Evolutionary conservation across 345 rosid genomes (phyloP).

Genomic region (Mallotus nudiflorus): DNA sequence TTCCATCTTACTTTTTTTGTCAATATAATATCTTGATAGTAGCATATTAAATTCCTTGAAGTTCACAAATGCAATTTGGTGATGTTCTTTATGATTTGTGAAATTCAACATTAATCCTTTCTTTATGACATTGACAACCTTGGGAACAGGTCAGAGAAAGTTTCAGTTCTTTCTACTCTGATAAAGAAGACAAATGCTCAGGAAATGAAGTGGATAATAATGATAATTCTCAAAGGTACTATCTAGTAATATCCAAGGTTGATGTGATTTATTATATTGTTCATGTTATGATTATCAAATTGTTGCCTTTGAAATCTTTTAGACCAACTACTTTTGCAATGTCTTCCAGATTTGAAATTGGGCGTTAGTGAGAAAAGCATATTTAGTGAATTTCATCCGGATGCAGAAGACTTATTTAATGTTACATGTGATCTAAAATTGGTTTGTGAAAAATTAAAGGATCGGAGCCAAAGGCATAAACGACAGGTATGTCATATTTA

Average conservation of each 20-base stretch:
- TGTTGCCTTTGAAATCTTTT: background rate
- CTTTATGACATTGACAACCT: background rate
- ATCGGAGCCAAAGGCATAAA: slow-evolving; percentile 80
- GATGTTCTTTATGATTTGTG: background rate
- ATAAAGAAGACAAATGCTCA: slow-evolving; percentile 92
- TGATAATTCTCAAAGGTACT: slow-evolving; percentile 87
- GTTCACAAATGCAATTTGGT: background rate
- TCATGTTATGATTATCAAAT: background rate
- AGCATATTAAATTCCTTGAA: background rate
- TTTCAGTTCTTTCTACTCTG: slow-evolving; percentile 60
- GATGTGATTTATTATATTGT: background rate
- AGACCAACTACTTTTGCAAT: slow-evolving; percentile 14
- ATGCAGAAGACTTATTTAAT: slow-evolving; percentile 94
- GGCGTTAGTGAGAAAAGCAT: slow-evolving; percentile 91
- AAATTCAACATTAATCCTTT: background rate
- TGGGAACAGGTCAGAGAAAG: slow-evolving; percentile 61
- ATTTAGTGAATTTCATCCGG: slow-evolving; percentile 95
- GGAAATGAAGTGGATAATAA: slow-evolving; percentile 96
- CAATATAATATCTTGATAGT: background rate
- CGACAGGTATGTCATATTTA: slow-evolving; percentile 67
- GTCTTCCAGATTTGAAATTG: slow-evolving; percentile 75
- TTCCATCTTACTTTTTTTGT: background rate
- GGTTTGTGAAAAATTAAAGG: slow-evolving; percentile 83
- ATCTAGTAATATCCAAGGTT: background rate
- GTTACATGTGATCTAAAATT: slow-evolving; percentile 95